Percentiles rank a stretch among this genome's conserved stretches.
phyloP scores from a whole-genome alignment of 1,284 basidiomycete genomes.

The Agroathelia rolfsii region DNA sequence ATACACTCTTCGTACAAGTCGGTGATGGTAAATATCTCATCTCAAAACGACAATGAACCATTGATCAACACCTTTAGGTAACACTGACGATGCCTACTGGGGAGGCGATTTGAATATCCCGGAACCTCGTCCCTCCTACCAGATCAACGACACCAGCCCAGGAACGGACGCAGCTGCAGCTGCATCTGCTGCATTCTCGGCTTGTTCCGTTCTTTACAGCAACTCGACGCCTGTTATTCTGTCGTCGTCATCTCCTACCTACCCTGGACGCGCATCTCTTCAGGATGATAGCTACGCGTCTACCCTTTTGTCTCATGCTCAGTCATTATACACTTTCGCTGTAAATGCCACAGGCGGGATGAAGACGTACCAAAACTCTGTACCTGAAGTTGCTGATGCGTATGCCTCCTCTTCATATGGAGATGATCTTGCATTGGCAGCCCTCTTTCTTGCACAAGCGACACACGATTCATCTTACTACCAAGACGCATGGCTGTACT shows the following conservation, averaged over 20 bases:
- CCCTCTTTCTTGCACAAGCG: constrained; percentile 68
- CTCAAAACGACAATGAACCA: constrained; percentile 1
- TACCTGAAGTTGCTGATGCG: constrained; percentile 51
- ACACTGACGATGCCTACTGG: constrained; percentile 76
- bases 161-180: constrained; percentile 86
- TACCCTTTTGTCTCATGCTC: constrained; percentile 63
- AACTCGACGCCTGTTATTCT: constrained; percentile 37
- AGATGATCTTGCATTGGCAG: constrained; percentile 67
- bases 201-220: constrained; percentile 75
- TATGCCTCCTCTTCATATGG: constrained; percentile 68
- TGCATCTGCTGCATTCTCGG: constrained; percentile 77
- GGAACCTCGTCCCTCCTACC: constrained; percentile 60
- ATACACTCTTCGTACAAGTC: constrained; percentile 74
- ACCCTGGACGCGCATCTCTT: constrained; percentile 53
- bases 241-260: constrained; percentile 33
- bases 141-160: constrained; percentile 69
- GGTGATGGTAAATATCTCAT: constrained; percentile 36
- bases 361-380: constrained; percentile 51
- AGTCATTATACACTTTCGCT: constrained; percentile 65
- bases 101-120: constrained; percentile 81
- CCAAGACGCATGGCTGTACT: constrained; percentile 56
- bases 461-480: constrained; percentile 54
- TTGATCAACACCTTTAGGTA: constrained; percentile 22
- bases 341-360: constrained; percentile 50
- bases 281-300: constrained; percentile 65